Percentiles rank a stretch among this genome's conserved stretches.
Conservation (phyloP, 2,329 filamentous ascomycete genomes). For the Mollisiaceae sp. region DNA sequence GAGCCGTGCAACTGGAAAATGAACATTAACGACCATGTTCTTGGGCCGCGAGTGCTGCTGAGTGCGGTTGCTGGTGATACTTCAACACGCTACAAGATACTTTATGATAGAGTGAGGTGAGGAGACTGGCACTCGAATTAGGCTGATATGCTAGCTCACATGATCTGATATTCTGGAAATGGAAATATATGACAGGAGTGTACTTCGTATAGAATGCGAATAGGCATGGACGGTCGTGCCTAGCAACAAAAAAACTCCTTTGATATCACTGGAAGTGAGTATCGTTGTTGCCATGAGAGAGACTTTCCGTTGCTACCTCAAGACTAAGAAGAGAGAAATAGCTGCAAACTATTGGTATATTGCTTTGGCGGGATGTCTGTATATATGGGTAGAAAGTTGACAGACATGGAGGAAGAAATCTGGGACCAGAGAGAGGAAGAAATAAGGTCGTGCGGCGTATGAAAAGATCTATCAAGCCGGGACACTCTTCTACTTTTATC, state of each 20-base stretch:
- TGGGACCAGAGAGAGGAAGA: background rate
- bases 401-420: background rate
- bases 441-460: background rate
- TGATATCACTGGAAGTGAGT: background rate
- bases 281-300: background rate
- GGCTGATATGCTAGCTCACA: background rate
- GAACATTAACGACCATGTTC: background rate
- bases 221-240: background rate
- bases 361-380: background rate
- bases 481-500: background rate
- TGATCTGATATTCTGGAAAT: background rate
- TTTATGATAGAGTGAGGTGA: background rate
- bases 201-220: background rate
- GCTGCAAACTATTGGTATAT: background rate
- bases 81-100: conserved; percentile 1
- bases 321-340: background rate
- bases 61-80: background rate
- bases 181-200: too few species aligned
- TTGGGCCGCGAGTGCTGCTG: background rate
- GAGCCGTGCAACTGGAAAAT: background rate
- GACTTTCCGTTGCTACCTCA: background rate
- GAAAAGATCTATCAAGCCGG: background rate
- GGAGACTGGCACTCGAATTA: background rate
- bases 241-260: background rate
- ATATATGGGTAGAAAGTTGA: background rate